A percentile compares a stretch with the other conserved stretches of the same genome.
phyloP scores from a whole-genome alignment of 768 basidiomycete genomes.

The Phlebiopsis flavidoalba region DNA sequence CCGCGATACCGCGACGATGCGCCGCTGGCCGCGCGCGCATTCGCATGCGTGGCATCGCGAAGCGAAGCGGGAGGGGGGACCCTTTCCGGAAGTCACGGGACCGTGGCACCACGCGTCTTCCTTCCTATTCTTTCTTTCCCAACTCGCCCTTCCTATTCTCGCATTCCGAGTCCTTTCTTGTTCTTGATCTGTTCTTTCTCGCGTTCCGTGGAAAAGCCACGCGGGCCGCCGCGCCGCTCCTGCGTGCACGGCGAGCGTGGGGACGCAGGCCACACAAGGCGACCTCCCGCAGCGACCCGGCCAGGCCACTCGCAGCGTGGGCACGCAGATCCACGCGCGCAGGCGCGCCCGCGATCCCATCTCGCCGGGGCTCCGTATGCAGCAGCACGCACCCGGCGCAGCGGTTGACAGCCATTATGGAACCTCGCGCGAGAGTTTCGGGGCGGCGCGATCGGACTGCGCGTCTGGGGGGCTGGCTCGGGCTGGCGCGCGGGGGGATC shows the following conservation, averaged over 20 bases:
- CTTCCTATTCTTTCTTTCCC: too few relatives aligned
- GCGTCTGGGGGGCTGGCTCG: neutral
- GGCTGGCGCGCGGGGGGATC: too few relatives aligned
- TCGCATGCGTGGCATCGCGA: too few relatives aligned
- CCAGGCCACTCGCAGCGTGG: neutral
- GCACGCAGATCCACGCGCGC: too few relatives aligned
- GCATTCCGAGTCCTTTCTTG: neutral
- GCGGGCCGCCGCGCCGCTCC: neutral
- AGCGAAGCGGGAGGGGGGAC: neutral
- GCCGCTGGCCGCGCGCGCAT: too few relatives aligned
- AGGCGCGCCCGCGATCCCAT: neutral
- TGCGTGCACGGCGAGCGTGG: too few relatives aligned
- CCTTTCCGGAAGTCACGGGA: neutral
- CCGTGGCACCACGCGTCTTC: neutral
- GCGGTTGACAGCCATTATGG: neutral
- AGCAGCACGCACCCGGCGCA: neutral
- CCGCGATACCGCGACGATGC: too few relatives aligned
- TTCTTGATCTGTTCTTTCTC: neutral
- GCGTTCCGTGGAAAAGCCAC: neutral
- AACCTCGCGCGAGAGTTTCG: too few relatives aligned
- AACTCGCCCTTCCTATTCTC: too few relatives aligned
- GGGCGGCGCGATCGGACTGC: too few relatives aligned
- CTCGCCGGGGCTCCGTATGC: neutral
- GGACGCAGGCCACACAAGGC: neutral
- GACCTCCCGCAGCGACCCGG: too few relatives aligned